Evolutionary conservation across 768 basidiomycete species (phyloP).

Genomic region (Roridomyces roridus): DNA sequence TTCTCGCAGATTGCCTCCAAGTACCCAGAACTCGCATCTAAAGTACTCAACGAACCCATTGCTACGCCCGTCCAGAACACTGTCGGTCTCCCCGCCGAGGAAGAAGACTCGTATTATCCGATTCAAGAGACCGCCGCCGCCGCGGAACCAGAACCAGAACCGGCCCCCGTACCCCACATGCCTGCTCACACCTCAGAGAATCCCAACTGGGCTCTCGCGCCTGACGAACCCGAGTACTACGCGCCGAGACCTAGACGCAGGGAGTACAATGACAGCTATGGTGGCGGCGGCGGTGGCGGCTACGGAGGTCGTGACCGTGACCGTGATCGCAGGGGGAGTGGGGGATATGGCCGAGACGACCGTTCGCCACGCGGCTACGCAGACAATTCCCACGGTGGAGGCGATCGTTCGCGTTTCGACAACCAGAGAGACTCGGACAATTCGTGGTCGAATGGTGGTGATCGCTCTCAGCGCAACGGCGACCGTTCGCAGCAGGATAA

Average conservation of each 20-base stretch:
- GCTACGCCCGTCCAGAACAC: slow-evolving; percentile 19
- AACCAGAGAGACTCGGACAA: slow-evolving; percentile 11
- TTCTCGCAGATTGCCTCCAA: slow-evolving; percentile 36
- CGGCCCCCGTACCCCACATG: background rate
- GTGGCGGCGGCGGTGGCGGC: too few species aligned
- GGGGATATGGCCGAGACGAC: background rate
- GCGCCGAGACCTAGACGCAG: background rate
- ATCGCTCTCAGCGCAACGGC: background rate
- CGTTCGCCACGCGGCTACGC: too few species aligned
- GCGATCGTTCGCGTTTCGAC: background rate
- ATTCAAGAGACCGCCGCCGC: background rate
- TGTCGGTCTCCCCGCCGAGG: slow-evolving; percentile 9
- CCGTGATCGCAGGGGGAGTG: background rate
- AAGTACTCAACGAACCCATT: slow-evolving; percentile 40
- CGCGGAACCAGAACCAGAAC: background rate
- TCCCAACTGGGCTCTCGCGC: slow-evolving; percentile 44
- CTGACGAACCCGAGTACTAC: slow-evolving; percentile 22
- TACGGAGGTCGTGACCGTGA: background rate
- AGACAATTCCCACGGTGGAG: too few species aligned
- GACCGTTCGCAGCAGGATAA: background rate
- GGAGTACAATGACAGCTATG: too few species aligned
- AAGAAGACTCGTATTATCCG: background rate
- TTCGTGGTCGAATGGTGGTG: slow-evolving; percentile 4
- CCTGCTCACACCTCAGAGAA: slow-evolving; percentile 33
- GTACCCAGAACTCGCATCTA: slow-evolving; percentile 39